Percentiles rank a stretch among this genome's conserved stretches.
Evolutionary conservation across 129 eudicot genomes (phyloP).

Genomic region (Silybum marianum): DNA sequence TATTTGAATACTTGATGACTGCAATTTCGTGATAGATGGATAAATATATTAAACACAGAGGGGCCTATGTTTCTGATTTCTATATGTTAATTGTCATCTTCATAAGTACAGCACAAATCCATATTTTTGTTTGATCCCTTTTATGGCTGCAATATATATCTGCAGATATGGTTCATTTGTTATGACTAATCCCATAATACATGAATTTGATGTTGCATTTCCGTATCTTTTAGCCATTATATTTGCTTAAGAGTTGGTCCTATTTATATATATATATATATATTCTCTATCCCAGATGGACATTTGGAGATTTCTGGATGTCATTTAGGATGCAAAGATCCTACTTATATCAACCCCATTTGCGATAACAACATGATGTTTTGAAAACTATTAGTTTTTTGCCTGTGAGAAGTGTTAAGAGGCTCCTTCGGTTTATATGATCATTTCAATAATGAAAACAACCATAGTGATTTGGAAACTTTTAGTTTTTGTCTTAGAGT

Average conservation of each 20-base stretch:
- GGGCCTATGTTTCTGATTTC: background rate
- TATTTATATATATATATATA: background rate
- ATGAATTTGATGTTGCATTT: background rate
- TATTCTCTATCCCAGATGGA: background rate
- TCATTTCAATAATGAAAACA: background rate
- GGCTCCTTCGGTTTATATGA: background rate
- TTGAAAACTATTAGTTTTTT: background rate
- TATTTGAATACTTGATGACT: background rate
- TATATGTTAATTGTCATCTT: background rate
- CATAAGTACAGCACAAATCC: background rate
- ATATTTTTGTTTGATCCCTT: background rate
- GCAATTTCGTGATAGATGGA: background rate
- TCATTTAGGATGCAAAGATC: background rate
- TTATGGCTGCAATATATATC: conserved; percentile 5
- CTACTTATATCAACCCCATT: conserved; percentile 9
- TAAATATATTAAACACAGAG: too few species aligned
- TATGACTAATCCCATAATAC: background rate
- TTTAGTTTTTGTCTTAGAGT: too few species aligned
- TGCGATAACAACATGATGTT: background rate
- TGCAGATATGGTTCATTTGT: background rate
- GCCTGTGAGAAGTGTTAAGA: background rate
- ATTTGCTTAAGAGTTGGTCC: background rate
- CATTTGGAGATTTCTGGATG: background rate
- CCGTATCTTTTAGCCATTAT: background rate
- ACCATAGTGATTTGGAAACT: background rate